These are phyloP conservation scores for Fusarium nanum DNA, from an alignment of 2,329 filamentous ascomycete species.

Conservation along the genomic window DNA sequence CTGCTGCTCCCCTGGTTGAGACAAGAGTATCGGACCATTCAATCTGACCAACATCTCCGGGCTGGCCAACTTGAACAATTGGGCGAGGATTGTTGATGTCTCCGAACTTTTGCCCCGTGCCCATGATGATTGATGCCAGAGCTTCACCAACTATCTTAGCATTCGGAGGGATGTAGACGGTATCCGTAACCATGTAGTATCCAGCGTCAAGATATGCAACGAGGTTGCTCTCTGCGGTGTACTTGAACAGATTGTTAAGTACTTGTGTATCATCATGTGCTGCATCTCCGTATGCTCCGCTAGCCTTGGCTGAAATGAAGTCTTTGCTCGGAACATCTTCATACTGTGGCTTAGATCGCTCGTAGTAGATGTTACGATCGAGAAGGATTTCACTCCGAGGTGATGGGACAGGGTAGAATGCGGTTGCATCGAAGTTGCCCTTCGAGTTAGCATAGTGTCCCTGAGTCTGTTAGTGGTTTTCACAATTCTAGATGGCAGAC, in stretches of 20 bases:
- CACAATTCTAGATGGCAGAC: background rate
- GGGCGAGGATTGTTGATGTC: slow-evolving; percentile 69
- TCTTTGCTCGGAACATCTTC: slow-evolving; percentile 65
- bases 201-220: slow-evolving; percentile 72
- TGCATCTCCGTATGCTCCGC: slow-evolving; percentile 70
- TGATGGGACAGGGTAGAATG: slow-evolving; percentile 35
- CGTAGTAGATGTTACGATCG: slow-evolving; percentile 68
- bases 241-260: slow-evolving; percentile 67
- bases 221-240: slow-evolving; percentile 62
- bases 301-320: slow-evolving; percentile 75
- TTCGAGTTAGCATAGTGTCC: slow-evolving; percentile 43
- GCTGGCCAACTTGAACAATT: slow-evolving; percentile 73
- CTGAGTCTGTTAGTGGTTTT: slow-evolving; percentile 33
- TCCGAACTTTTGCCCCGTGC: slow-evolving; percentile 66
- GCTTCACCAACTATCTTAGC: slow-evolving; percentile 71
- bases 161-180: slow-evolving; percentile 60
- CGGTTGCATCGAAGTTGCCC: slow-evolving; percentile 40
- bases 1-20: slow-evolving; percentile 72
- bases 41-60: slow-evolving; percentile 72
- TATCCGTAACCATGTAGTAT: slow-evolving; percentile 69
- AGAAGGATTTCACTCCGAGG: slow-evolving; percentile 59
- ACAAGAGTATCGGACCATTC: slow-evolving; percentile 80
- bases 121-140: slow-evolving; percentile 65
- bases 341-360: slow-evolving; percentile 81
- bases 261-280: slow-evolving; percentile 78